Base-by-base conservation (phyloP, 2,329 filamentous ascomycete genomes). In the Lecanicillium sp. region DNA sequence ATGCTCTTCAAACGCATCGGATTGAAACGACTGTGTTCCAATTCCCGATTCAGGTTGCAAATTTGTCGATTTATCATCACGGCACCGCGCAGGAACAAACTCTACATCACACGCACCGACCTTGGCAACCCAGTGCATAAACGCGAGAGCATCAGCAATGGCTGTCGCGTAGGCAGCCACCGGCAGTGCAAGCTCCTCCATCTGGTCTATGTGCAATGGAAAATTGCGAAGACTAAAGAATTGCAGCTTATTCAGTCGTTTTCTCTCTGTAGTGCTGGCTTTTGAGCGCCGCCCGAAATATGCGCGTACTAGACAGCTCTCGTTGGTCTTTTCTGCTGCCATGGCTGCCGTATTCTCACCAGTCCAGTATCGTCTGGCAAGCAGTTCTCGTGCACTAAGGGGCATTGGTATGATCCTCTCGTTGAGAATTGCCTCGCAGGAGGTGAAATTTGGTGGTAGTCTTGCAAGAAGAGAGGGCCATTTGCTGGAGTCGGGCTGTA, bases 21-120 rank as follows among this genome's bases (percentile, higher is more conserved):
- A 11, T 6, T 16, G 14, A 3, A 43, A 37, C 30, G 4, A 5
- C 29, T 9, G n/a, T n/a, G 6, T 9, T n/a, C 22, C 5, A 3
- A 5, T 29, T 3, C 34, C 36, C 3, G 11, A 20, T 9, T 43
- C 44, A n/a, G 7, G 13, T n/a, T n/a, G n/a, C n/a, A n/a, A n/a
- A n/a, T n/a, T n/a, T n/a, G n/a, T n/a, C n/a, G n/a, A n/a, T n/a
- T n/a, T n/a, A n/a, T n/a, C n/a, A n/a, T n/a, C n/a, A 38, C 50
- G 44, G 15, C 43, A 35, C 2, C 44, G 47, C 7, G 50, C 65
- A 3, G 78, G 60, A 1, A 78, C 73, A 45, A 75, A 77, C 35
- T 78, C 70, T 3, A 78, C 59, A 33, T 75, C 72, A 27, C 67
- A 68, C 1, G 63, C 72, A 44, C 78, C 71, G 0, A 73, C 48